Conservation (phyloP, 2,329 filamentous ascomycete species). For the Aspergillus ochraceus region DNA sequence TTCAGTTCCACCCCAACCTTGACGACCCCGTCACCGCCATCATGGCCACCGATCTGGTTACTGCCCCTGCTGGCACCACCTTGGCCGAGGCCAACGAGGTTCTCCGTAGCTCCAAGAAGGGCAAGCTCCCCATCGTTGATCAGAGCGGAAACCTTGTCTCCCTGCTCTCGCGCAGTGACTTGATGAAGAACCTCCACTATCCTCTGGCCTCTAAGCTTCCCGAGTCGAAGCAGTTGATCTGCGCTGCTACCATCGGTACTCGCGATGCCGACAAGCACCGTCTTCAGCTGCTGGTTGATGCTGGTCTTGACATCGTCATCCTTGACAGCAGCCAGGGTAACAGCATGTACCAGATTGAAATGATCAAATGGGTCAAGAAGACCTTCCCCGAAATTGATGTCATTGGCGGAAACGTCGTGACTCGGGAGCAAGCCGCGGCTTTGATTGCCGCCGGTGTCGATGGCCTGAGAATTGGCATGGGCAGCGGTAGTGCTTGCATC, state of each 20-base stretch:
- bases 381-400: slow-evolving; percentile 85
- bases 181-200: slow-evolving; percentile 99
- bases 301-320: slow-evolving; percentile 91
- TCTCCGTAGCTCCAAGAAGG: slow-evolving; percentile 94
- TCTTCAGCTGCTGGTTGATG: slow-evolving; percentile 84
- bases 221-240: slow-evolving; percentile 95
- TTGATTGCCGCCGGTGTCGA: slow-evolving; percentile 94
- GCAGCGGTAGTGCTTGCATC: slow-evolving; percentile 95
- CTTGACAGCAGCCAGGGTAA: slow-evolving; percentile 97
- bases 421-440: slow-evolving; percentile 88
- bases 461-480: slow-evolving; percentile 97
- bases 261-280: slow-evolving; percentile 88
- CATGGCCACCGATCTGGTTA: slow-evolving; percentile 95
- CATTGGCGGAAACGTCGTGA: slow-evolving; percentile 98
- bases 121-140: slow-evolving; percentile 93
- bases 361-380: slow-evolving; percentile 94
- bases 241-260: slow-evolving; percentile 92
- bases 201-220: slow-evolving; percentile 94
- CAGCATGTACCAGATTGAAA: slow-evolving; percentile 97
- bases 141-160: slow-evolving; percentile 81
- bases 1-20: slow-evolving; percentile 86
- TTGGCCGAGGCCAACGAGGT: slow-evolving; percentile 89
- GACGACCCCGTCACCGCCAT: slow-evolving; percentile 76
- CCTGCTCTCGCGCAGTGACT: slow-evolving; percentile 87
- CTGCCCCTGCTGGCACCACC: slow-evolving; percentile 77